These are phyloP conservation scores for Arthroderma sp. DNA, from an alignment of 2,329 filamentous ascomycete genomes.

Conservation along the genomic window DNA sequence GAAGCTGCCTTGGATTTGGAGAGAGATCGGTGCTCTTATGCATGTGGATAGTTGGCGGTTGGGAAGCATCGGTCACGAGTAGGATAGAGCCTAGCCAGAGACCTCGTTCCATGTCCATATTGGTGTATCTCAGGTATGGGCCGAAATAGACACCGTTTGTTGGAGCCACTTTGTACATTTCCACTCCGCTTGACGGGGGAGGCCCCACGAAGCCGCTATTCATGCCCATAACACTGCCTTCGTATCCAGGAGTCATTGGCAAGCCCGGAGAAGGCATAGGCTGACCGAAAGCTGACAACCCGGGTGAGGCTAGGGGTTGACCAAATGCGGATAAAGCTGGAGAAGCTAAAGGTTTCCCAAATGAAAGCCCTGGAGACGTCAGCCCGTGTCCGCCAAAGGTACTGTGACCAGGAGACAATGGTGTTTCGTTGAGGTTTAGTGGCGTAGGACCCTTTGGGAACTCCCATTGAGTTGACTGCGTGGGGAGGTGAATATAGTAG, in stretches of 20 bases:
- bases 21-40: slow-evolving; percentile 83
- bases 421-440: slow-evolving; percentile 66
- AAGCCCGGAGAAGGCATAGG: slow-evolving; percentile 69
- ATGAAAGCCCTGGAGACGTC: slow-evolving; percentile 20
- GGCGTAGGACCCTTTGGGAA: slow-evolving; percentile 94
- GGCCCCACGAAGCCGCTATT: slow-evolving; percentile 77
- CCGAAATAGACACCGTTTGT: slow-evolving; percentile 98
- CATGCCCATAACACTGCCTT: slow-evolving; percentile 75
- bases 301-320: slow-evolving; percentile 60
- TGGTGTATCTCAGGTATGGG: slow-evolving; percentile 86
- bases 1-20: slow-evolving; percentile 79
- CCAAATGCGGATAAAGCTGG: slow-evolving; percentile 28
- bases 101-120: slow-evolving; percentile 90
- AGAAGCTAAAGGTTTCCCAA: slow-evolving; percentile 19
- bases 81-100: slow-evolving; percentile 89
- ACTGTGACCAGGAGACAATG: slow-evolving; percentile 69
- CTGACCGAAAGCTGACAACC: slow-evolving; percentile 48
- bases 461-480: slow-evolving; percentile 96
- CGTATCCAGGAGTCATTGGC: slow-evolving; percentile 70
- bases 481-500: slow-evolving; percentile 94
- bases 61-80: slow-evolving; percentile 77
- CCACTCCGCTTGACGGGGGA: slow-evolving; percentile 77
- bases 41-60: slow-evolving; percentile 91
- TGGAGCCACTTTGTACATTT: slow-evolving; percentile 84
- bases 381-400: slow-evolving; percentile 44